phyloP scores from a whole-genome alignment of 1,284 basidiomycete species.

The Trichosporon coremiiforme region DNA sequence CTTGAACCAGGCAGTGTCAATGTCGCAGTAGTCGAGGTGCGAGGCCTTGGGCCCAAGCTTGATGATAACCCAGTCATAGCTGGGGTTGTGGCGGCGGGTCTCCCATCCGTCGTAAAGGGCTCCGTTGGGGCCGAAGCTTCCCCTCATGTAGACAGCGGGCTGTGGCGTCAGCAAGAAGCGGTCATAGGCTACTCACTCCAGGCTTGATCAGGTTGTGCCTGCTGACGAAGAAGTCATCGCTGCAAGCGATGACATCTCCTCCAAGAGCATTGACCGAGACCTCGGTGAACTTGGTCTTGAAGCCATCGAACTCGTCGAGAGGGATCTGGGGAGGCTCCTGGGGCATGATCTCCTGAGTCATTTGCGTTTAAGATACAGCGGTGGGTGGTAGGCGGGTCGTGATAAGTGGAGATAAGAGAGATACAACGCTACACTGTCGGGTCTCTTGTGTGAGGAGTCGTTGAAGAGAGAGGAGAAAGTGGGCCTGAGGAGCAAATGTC shows the following conservation, averaged over 20 bases:
- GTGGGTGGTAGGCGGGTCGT: not conserved
- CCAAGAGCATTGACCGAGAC: slow-evolving; percentile 86
- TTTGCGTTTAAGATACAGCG: slow-evolving; percentile 16
- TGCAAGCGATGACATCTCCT: slow-evolving; percentile 71
- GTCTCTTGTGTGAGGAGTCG: not conserved
- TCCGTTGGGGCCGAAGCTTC: slow-evolving; percentile 93
- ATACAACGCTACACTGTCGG: not conserved
- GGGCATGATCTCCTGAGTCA: slow-evolving; percentile 17
- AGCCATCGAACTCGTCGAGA: slow-evolving; percentile 64
- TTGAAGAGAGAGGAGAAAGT: slow-evolving; percentile 6
- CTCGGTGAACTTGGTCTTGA: slow-evolving; percentile 68
- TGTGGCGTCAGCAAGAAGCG: slow-evolving; percentile 18
- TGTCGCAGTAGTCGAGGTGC: slow-evolving; percentile 79
- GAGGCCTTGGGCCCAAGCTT: slow-evolving; percentile 76
- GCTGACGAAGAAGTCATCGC: slow-evolving; percentile 95
- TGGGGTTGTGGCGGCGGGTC: slow-evolving; percentile 76
- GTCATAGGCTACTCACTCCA: slow-evolving; percentile 61
- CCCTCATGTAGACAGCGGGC: slow-evolving; percentile 78
- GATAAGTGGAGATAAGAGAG: slow-evolving; percentile 1
- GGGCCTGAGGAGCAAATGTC: not conserved
- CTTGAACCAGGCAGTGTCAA: slow-evolving; percentile 94
- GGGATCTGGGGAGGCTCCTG: slow-evolving; percentile 44
- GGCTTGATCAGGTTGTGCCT: slow-evolving; percentile 81
- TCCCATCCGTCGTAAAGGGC: slow-evolving; percentile 97
- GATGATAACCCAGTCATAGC: slow-evolving; percentile 91